Base-by-base conservation (phyloP, 2,329 filamentous ascomycete genomes). In the Penicillium nordicum region DNA sequence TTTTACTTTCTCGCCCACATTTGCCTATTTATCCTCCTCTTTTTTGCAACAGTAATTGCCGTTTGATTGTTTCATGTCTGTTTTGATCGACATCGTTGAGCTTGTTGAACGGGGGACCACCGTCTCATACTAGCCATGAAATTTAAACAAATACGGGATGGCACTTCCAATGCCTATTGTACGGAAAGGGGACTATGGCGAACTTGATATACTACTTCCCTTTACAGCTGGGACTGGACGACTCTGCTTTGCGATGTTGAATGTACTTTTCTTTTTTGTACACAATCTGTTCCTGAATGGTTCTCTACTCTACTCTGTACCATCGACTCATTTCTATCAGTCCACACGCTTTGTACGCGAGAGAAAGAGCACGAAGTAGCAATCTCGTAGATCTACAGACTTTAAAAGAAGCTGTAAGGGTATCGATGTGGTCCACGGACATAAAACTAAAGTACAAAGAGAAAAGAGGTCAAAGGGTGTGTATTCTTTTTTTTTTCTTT, bases 371-470 rank as follows among this genome's bases (percentile, higher is more conserved):
- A 47, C 6, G 30, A 18, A 27, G 25, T 37, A 40, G 14, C n/a
- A 47, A 23, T 23, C 32, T 36, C 27, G 40, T 14, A 43, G 16
- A 52, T 37, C 18, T 51, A 44, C 41, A 40, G 21, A 32, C 27
- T 51, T 11, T 18, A 29, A 48, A 40, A 59, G 43, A 59, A 65
- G 62, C 60, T 69, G 65, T 60, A 67, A 71, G 69, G 69, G 68
- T 71, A 71, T 71, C 69, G 68, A 71, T 71, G 65, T 69, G 66
- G 63, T 67, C 64, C 64, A 61, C 60, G 55, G 48, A 59, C 64
- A 57, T 54, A 55, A 57, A 60, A 57, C 53, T 69, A 70, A 63
- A 67, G 59, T 70, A 69, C 68, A 71, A 63, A 59, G 54, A 65
- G 63, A 69, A 59, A 50, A n/a, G 37, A 32, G 52, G 45, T 58